phyloP scores from a whole-genome alignment of 2,329 filamentous ascomycete genomes.

The Stagonosporopsis tanaceti region DNA sequence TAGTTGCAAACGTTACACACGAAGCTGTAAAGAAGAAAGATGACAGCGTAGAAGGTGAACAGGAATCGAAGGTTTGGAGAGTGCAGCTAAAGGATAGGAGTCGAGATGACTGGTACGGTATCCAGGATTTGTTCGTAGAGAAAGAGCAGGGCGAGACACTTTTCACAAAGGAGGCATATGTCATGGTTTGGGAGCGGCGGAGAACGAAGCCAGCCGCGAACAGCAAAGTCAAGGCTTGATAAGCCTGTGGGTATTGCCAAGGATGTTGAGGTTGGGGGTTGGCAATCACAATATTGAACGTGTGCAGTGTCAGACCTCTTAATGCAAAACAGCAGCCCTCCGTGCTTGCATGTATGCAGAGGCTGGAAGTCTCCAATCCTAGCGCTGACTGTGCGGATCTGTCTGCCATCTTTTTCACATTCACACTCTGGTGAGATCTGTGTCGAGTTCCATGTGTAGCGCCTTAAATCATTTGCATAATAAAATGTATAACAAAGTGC shows the following conservation, averaged over 20 bases:
- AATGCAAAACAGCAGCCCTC: background rate
- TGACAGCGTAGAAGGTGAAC: constrained; percentile 85
- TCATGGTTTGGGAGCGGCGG: constrained; percentile 95
- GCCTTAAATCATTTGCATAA: background rate
- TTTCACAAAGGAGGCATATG: constrained; percentile 91
- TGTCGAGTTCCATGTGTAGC: background rate
- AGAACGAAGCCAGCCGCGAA: constrained; percentile 47
- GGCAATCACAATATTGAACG: background rate
- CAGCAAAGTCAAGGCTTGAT: constrained; percentile 26
- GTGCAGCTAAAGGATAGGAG: constrained; percentile 86
- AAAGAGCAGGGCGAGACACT: constrained; percentile 86
- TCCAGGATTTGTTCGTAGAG: constrained; percentile 94
- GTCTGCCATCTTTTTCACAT: background rate
- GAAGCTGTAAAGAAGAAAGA: constrained; percentile 80
- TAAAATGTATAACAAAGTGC: constrained; percentile 1
- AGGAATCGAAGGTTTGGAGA: constrained; percentile 94
- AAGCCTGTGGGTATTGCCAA: background rate
- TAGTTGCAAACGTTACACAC: constrained; percentile 93
- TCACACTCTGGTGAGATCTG: background rate
- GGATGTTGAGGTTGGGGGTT: background rate
- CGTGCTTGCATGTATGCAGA: background rate
- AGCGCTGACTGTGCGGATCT: constrained; percentile 5
- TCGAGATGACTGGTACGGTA: constrained; percentile 86
- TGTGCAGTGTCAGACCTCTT: background rate
- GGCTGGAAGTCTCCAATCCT: background rate